A percentile compares a stretch with the other conserved stretches of the same genome.
phyloP scores from a whole-genome alignment of 78 protist genomes.

The Chrysochromulina tobinii region DNA sequence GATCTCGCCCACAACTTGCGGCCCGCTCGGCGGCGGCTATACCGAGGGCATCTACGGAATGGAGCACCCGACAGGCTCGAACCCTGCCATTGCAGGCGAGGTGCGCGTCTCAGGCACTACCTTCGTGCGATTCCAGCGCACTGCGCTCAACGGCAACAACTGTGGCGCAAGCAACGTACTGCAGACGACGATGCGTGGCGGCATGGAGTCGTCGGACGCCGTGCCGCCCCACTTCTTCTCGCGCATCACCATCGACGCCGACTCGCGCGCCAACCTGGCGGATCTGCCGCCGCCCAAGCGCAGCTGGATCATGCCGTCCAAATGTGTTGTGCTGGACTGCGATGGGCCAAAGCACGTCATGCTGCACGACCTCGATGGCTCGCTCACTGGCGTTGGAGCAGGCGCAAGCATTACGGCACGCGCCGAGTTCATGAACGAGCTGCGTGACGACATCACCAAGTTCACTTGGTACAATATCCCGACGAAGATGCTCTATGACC shows the following conservation, averaged over 20 bases:
- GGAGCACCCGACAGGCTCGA: too few relatives aligned
- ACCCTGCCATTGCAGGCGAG: neutral
- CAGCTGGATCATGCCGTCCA: neutral
- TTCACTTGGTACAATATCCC: neutral
- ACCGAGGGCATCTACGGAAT: too few relatives aligned
- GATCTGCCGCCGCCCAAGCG: neutral
- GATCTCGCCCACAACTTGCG: too few relatives aligned
- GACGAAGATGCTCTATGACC: neutral
- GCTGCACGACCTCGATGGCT: neutral
- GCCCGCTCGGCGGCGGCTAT: too few relatives aligned
- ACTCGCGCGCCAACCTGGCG: neutral
- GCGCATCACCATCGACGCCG: neutral
- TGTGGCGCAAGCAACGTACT: too few relatives aligned
- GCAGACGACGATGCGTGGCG: too few relatives aligned
- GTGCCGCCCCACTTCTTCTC: neutral
- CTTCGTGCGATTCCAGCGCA: neutral
- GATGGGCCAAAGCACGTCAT: neutral
- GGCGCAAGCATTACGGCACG: neutral
- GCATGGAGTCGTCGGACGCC: neutral
- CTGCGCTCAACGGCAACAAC: too few relatives aligned
- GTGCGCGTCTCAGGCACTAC: neutral
- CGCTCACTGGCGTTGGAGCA: neutral
- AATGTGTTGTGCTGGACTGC: constrained; percentile 3
- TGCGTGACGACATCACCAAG: neutral
- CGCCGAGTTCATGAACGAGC: neutral